A percentile compares a stretch with the other conserved stretches of the same genome.
phyloP scores from a whole-genome alignment of 2,329 filamentous ascomycete genomes.

The Pseudocercospora crystallina region DNA sequence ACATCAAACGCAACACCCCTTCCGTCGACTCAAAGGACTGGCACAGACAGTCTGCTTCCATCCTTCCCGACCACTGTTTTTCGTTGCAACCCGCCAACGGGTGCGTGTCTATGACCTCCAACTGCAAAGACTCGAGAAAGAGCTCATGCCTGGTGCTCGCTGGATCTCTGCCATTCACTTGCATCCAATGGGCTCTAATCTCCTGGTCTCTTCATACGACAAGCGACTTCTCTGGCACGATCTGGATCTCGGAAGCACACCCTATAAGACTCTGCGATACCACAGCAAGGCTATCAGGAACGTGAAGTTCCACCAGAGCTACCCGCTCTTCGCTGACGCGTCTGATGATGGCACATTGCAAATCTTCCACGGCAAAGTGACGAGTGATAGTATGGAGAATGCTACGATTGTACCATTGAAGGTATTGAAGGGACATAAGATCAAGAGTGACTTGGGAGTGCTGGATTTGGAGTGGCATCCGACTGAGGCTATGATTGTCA shows the following conservation, averaged over 20 bases:
- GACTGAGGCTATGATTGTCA: constrained; percentile 88
- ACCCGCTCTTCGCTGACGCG: constrained; percentile 88
- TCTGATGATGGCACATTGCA: constrained; percentile 93
- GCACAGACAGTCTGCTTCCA: constrained; percentile 94
- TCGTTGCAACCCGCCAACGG: constrained; percentile 90
- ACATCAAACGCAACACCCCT: constrained; percentile 91
- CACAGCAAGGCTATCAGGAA: constrained; percentile 87
- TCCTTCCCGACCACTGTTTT: constrained; percentile 87
- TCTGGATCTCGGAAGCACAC: constrained; percentile 82
- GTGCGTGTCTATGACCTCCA: constrained; percentile 94
- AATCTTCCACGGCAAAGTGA: constrained; percentile 95
- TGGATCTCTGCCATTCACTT: constrained; percentile 95
- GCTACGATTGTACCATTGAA: constrained; percentile 95
- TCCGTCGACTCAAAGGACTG: constrained; percentile 72
- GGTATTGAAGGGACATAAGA: constrained; percentile 84
- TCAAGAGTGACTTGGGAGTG: constrained; percentile 82
- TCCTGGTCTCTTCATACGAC: constrained; percentile 94
- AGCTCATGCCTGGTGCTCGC: constrained; percentile 86
- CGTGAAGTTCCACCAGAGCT: constrained; percentile 76
- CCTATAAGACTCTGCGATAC: constrained; percentile 96
- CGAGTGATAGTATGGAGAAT: constrained; percentile 92
- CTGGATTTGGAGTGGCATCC: constrained; percentile 97
- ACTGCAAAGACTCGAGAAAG: constrained; percentile 86
- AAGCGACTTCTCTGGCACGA: constrained; percentile 94
- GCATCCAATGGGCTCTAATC: constrained; percentile 88